phyloP scores from a whole-genome alignment of 2,329 filamentous ascomycete genomes.

The Pseudocercospora vitis region DNA sequence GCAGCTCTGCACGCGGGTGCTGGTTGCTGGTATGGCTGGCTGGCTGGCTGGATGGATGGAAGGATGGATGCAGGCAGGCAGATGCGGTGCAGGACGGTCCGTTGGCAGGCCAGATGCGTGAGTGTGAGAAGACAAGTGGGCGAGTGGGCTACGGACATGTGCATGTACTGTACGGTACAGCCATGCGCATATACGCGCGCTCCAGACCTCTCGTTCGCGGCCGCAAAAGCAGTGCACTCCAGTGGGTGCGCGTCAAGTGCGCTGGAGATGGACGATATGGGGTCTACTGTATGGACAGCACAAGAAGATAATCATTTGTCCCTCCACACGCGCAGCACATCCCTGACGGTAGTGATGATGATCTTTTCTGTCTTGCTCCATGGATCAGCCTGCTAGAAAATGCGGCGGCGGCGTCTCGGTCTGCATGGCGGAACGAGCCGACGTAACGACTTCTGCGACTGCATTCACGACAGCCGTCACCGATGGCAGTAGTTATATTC shows the following conservation, averaged over 20 bases:
- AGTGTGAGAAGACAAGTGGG: background rate
- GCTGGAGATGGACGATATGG: background rate
- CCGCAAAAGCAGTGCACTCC: too few species aligned
- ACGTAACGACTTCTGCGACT: background rate
- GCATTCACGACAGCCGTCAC: conserved; percentile 1
- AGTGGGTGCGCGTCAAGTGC: too few species aligned
- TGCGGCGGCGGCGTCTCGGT: too few species aligned
- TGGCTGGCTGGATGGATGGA: background rate
- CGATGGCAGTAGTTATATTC: background rate
- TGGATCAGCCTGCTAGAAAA: background rate
- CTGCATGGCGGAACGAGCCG: conserved; percentile 1
- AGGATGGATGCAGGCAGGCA: background rate
- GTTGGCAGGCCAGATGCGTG: background rate
- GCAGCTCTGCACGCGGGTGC: background rate
- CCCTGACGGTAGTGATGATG: background rate
- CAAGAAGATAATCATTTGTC: too few species aligned
- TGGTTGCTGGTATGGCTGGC: background rate
- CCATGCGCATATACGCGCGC: background rate
- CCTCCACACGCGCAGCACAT: too few species aligned
- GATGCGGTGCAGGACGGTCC: background rate
- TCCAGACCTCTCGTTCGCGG: conserved; percentile 2
- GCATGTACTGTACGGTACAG: too few species aligned
- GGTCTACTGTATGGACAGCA: too few species aligned
- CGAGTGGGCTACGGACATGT: too few species aligned
- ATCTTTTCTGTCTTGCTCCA: background rate